Base-by-base conservation (phyloP, 2,329 filamentous ascomycete genomes). In the Hymenoscyphus fructigenus region DNA sequence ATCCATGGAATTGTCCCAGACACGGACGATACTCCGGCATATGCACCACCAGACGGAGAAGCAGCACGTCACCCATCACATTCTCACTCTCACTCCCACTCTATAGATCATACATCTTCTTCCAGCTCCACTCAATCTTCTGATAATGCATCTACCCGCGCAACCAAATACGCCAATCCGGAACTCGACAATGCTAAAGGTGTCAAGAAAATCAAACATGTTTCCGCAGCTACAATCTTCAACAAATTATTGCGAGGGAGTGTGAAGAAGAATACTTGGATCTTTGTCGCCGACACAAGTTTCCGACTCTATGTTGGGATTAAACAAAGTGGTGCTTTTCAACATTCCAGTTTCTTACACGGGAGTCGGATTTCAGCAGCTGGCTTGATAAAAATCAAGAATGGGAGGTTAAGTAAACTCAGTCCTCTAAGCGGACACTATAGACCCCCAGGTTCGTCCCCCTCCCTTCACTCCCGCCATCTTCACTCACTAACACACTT, bases 291-390 rank as follows among this genome's bases (percentile, higher is more conserved):
- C 28, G 93, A 97, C 77, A 94, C 91, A 0, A 89, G 86, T 0
- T 95, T 93, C 76, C 87, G 91, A 0, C 81, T 97, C 0, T 97
- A 96, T 75, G 87, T 97, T 38, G 93, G 93, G 58, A 95, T 97
- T 80, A 97, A 97, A 74, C 87, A 91, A 75, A 90, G 88, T 3
- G 93, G 93, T 12, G 88, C 91, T 4, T 97, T 97, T 73, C 93
- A 97, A 73, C 93, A 97, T 77, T 93, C 90, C 14, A 95, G 91
- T 0, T 97, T 97, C 73, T 82, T 97, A 1, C 91, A 93, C 67
- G 93, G 93, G 28, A 85, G 88, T 10, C 87, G 93, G 14, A 93
- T 97, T 61, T 87, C 88, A 0, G 89, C 93, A 0, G 93, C 93
- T 3, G 93, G 93, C 0, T 80, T 94, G 29, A 92, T 97, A 75